Base-by-base conservation (phyloP, 495 filamentous ascomycete genomes). In the Penicillium paxilli region DNA sequence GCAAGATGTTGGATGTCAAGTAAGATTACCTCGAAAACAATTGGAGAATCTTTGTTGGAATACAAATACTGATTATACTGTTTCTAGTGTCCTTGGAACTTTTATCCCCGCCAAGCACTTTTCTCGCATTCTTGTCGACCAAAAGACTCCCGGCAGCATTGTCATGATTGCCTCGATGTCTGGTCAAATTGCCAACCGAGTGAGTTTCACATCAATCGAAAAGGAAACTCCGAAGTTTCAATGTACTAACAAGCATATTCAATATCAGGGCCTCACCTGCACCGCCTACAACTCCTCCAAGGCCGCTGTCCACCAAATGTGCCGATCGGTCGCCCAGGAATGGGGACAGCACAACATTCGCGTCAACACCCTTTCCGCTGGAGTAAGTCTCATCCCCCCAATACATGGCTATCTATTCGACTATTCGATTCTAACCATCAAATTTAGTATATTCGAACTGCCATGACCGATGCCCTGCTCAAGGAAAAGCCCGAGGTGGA, bases 141-240 rank as follows among this genome's bases (percentile, higher is more conserved):
- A 69, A 33, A 59, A 65, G 32, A 64, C 59, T 3, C 64, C 65
- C 49, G 87, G 87, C 0, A 88, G 83, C 57, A 81, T 92, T 45
- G 83, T 86, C 16, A 64, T 92, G 60, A 87, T 91, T 64, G 89
- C 83, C 6, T 86, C 82, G 38, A 92, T 92, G 88, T 87, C 84
- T 56, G 89, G 86, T 12, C 86, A 81, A n/a, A 74, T 92, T 48
- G 89, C 87, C 11, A 92, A 92, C 62, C 47, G 72, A 19, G 75
- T 72, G 65, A 19, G 64, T 57, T n/a, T 8, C n/a, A n/a, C n/a
- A n/a, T n/a, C 19, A 10, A 24, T 2, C 21, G 22, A 7, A 25
- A 40, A 38, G 41, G 12, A 35, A 42, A 6, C 3, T 17, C 6
- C 7, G n/a, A 2, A 25, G 44, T 25, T 51, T 22, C 20, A 42